Percentiles rank a stretch among this genome's conserved stretches.
These are phyloP conservation scores for Capsicum chinense DNA, from an alignment of 257 asterid species.

Conservation along the genomic window DNA sequence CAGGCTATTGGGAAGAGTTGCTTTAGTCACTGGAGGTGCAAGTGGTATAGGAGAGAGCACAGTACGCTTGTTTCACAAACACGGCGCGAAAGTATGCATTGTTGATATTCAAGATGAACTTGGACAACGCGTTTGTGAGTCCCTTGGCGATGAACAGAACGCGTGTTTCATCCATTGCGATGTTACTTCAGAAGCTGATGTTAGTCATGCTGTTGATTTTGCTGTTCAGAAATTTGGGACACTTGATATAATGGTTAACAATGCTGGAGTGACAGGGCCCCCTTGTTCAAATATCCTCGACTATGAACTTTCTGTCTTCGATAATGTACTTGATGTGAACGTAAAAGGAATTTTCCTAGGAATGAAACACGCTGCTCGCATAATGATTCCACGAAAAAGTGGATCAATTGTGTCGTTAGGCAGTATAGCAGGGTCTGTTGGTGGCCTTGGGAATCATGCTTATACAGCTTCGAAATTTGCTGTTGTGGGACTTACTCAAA, in stretches of 20 bases:
- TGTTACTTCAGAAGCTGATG: conserved; percentile 70
- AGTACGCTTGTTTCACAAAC: conserved; percentile 62
- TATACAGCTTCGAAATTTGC: conserved; percentile 84
- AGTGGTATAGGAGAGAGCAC: conserved; percentile 84
- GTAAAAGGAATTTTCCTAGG: conserved; percentile 78
- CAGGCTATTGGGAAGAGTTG: conserved; percentile 78
- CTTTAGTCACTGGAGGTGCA: conserved; percentile 91
- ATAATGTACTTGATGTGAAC: conserved; percentile 60
- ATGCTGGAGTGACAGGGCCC: conserved; percentile 72
- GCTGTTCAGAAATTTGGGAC: conserved; percentile 61
- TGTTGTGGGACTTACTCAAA: conserved; percentile 72
- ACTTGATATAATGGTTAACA: conserved; percentile 85
- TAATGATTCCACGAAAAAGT: conserved; percentile 74
- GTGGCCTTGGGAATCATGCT: conserved; percentile 67
- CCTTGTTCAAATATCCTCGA: conserved; percentile 68
- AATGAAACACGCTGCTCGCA: conserved; percentile 89
- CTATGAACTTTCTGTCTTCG: conserved; percentile 55
- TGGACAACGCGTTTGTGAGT: conserved; percentile 49
- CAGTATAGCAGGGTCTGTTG: conserved; percentile 59
- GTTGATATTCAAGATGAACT: conserved; percentile 65
- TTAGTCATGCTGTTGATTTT: conserved; percentile 69
- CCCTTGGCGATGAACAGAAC: conserved; percentile 39
- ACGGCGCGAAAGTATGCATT: conserved; percentile 80
- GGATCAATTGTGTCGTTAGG: conserved; percentile 71
- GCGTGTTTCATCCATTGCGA: conserved; percentile 62